Evolutionary conservation across 75 land plant species (phyloP), one percentile per base, ranked within the genome.

Genomic region (Selaginella tamariscina): DNA sequence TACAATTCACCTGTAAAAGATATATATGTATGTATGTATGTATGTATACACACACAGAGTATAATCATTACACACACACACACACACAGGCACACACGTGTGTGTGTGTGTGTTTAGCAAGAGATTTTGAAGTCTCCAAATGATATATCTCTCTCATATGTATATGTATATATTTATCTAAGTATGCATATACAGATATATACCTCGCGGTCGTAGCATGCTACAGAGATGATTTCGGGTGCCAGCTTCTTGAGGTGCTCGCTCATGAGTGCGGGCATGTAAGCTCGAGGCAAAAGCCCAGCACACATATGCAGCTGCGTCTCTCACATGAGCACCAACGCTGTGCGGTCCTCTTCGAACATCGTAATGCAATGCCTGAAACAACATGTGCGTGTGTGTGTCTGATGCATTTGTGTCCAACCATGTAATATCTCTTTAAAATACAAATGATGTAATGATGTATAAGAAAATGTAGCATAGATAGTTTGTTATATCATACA

Each of bases 271-370:
- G 78, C 20, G 28, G 83, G 76, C 66, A 78, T 79, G 70, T 95
- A 95, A 32, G 99, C 97, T 67, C 99, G 85, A 24, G n/a, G 92
- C 99, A 82, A 95, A 95, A 26, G 99, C 99, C 99, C 99, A 95
- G 57, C 96, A 95, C 21, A 95, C 99, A 80, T 90, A 95, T 27
- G 99, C 96, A 64, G 99, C 99, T 71, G 99, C 99, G 85, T 95
- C 99, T 32, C 99, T 84, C 24, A 95, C 99, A 85, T 89, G 96
- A 30, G 99, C 83, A 30, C 99, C 99, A 80, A 95, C 77, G 71
- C 99, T 95, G 69, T 95, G 96, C 57, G 96, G 88, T 24, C 96
- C 99, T 77, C 87, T 75, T 70, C 99, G 80, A 30, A 95, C 72
- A 71, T 95, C 99, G 80, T 90, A 95, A 77, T 90, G 97, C 32